Evolutionary conservation across 2,329 filamentous ascomycete species (phyloP).

Genomic region (Thelonectria rubi): DNA sequence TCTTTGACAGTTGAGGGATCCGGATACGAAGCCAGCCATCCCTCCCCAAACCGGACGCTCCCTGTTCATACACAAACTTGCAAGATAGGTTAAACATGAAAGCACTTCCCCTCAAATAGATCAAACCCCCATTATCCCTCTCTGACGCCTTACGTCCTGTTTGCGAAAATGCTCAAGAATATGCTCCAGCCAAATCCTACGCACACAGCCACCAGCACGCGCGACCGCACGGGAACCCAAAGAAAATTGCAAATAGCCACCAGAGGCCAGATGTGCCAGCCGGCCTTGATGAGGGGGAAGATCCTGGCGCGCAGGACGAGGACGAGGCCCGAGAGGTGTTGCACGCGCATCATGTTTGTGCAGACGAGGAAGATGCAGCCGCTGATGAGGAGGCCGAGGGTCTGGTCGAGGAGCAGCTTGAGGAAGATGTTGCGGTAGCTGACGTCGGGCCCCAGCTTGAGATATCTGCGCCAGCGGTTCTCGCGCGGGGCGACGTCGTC

Average conservation of each 20-base stretch:
- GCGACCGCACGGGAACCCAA: constrained; percentile 49
- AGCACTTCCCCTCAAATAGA: not conserved
- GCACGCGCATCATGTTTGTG: constrained; percentile 47
- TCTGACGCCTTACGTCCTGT: constrained; percentile 28
- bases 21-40: not conserved
- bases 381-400: constrained; percentile 48
- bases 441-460: constrained; percentile 40
- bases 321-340: constrained; percentile 36
- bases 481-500: constrained; percentile 29
- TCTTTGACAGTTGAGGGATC: not conserved
- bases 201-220: constrained; percentile 48
- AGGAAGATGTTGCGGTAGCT: constrained; percentile 48
- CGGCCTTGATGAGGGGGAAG: constrained; percentile 45
- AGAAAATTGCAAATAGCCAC: constrained; percentile 49
- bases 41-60: not conserved
- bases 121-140: not conserved
- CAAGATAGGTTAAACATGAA: not conserved
- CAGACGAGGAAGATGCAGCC: constrained; percentile 47
- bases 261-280: constrained; percentile 50
- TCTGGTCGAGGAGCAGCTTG: constrained; percentile 50
- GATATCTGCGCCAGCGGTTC: constrained; percentile 21
- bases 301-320: constrained; percentile 43
- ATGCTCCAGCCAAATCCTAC: constrained; percentile 51
- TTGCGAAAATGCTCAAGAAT: constrained; percentile 48
- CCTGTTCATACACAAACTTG: not conserved